phyloP scores from a whole-genome alignment of 495 filamentous ascomycete species.

The Astrothelium subdiscretum region DNA sequence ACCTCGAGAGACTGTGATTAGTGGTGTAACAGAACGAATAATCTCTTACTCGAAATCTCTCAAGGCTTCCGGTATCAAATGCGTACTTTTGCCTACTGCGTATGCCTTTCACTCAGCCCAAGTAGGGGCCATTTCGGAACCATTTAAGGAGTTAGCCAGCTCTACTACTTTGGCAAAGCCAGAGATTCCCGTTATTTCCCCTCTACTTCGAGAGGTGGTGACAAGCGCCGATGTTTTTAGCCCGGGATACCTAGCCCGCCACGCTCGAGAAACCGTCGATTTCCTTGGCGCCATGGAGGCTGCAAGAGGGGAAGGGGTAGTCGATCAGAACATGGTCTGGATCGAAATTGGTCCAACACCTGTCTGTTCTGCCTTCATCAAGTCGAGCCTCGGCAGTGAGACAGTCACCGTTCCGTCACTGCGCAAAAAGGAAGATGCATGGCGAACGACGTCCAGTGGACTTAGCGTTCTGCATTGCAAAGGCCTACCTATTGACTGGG shows the following conservation, averaged over 20 bases:
- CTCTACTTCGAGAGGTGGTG: conserved; percentile 53
- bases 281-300: conserved; percentile 47
- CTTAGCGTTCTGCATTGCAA: conserved; percentile 4
- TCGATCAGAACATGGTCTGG: conserved; percentile 21
- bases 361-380: conserved; percentile 21
- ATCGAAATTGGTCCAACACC: conserved; percentile 37
- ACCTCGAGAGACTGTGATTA: conserved; percentile 24
- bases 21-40: conserved; percentile 19
- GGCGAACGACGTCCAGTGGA: background rate
- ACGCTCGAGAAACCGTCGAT: conserved; percentile 62
- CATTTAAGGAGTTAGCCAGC: conserved; percentile 48
- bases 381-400: background rate
- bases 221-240: conserved; percentile 43
- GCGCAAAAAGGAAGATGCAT: conserved; percentile 16
- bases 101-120: conserved; percentile 78
- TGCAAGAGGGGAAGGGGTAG: conserved; percentile 9
- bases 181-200: conserved; percentile 57
- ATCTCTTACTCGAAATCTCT: conserved; percentile 7
- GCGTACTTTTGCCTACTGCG: conserved; percentile 51
- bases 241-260: conserved; percentile 49
- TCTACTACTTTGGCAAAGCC: conserved; percentile 48
- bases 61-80: conserved; percentile 14
- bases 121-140: conserved; percentile 59
- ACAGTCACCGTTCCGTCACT: conserved; percentile 3
- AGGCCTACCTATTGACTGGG: conserved; percentile 11